Base-by-base conservation (phyloP, 192 early-diverging fungal species). In the Podila horticola region DNA sequence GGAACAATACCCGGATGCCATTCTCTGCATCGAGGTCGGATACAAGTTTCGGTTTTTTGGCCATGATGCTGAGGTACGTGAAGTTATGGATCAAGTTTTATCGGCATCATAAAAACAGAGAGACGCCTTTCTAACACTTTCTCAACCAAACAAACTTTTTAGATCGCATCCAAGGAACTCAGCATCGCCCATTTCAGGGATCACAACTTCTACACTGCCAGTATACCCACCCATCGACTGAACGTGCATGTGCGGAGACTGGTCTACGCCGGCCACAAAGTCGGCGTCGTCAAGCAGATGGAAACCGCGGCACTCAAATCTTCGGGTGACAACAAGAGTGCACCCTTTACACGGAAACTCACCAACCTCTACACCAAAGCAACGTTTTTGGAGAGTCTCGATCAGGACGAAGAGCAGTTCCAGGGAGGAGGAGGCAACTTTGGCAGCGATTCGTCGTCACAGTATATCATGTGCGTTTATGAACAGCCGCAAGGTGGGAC, bases 41-140 rank as follows among this genome's bases (percentile, higher is more conserved):
- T 97, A 98, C 88, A 95, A 95, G 84, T 98, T 86, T 83, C 86
- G 94, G 15, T 96, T 98, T 65, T 98, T 98, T 88, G 95, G 89
- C 48, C 91, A 95, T 30, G 96, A 97, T 82, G 95, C 96, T 4
- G 86, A 88, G 88, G 89, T 90, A 86, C 36, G 36, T 70, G 19
- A 71, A 15, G 28, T 22, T 48, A 12, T 1, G 20, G 51, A 70
- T 36, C 34, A 10, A 36, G 8, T 8, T 8, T 36, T 1, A 36
- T 36, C 11, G 10, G 34, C 1, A 36, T 10, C n/a, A n/a, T n/a
- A n/a, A n/a, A n/a, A n/a, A n/a, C n/a, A n/a, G n/a, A n/a, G n/a
- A n/a, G n/a, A n/a, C n/a, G n/a, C n/a, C n/a, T n/a, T n/a, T n/a
- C n/a, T n/a, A n/a, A n/a, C n/a, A n/a, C n/a, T n/a, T n/a, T n/a